Conservation (phyloP, 306 rosid species). For the Luffa aegyptiaca region DNA sequence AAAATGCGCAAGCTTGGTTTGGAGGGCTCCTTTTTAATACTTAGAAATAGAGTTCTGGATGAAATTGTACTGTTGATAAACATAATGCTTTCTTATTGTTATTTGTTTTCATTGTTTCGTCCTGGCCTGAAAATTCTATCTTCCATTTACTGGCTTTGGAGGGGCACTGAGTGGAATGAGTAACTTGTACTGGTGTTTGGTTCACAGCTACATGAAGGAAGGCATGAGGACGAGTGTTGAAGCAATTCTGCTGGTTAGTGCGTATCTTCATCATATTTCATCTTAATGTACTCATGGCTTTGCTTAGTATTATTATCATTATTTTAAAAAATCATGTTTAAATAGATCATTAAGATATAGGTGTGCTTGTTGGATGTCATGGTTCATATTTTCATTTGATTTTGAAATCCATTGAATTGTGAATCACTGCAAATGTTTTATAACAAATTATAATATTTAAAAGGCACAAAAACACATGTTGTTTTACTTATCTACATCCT, state of each 20-base stretch:
- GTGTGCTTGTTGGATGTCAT: background rate
- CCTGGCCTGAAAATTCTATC: background rate
- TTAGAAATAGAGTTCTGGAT: background rate
- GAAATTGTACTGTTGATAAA: background rate
- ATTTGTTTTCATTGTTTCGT: background rate
- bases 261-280: background rate
- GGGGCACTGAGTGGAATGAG: background rate
- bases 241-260: constrained; percentile 79
- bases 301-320: background rate
- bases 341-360: background rate
- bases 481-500: background rate
- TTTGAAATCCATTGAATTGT: background rate
- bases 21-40: background rate
- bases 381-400: background rate
- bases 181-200: background rate
- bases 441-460: background rate
- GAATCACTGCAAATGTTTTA: background rate
- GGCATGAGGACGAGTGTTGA: constrained; percentile 98
- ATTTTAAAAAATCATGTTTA: background rate
- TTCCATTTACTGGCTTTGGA: background rate
- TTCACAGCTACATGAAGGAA: constrained; percentile 81
- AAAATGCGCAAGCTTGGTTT: background rate
- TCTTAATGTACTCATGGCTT: background rate
- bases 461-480: background rate
- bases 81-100: background rate